These are phyloP conservation scores for Colletotrichum gloeosporioides DNA, from an alignment of 2,329 filamentous ascomycete genomes.

Conservation along the genomic window DNA sequence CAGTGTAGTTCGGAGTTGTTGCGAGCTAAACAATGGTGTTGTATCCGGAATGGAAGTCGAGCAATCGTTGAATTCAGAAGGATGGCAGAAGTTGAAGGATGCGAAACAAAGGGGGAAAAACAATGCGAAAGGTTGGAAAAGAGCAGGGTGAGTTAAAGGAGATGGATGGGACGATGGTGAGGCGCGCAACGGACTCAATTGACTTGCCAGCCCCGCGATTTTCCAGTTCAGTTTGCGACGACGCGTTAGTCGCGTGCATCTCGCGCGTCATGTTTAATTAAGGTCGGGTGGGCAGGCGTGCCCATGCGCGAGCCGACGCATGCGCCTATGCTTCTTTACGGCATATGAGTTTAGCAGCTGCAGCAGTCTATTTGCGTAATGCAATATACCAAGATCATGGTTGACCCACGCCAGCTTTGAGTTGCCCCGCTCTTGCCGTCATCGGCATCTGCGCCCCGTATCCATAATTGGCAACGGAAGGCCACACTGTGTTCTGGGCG, in stretches of 20 bases:
- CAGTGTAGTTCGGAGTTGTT: neutral
- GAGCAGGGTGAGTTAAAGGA: neutral
- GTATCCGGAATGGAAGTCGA: neutral
- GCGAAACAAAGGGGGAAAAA: neutral
- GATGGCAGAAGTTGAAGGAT: neutral
- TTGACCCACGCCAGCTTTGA: neutral
- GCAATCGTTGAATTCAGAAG: neutral
- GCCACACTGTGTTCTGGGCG: neutral
- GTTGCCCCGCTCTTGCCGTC: neutral
- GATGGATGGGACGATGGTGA: neutral
- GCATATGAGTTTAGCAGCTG: neutral
- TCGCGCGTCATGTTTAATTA: neutral
- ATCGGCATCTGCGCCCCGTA: neutral
- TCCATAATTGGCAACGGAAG: neutral
- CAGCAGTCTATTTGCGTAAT: neutral
- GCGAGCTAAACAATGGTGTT: neutral
- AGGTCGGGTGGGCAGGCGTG: neutral
- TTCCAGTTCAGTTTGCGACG: slow-evolving; percentile 10
- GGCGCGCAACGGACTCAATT: neutral
- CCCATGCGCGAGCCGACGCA: neutral
- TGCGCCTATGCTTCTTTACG: neutral
- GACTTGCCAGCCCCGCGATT: slow-evolving; percentile 32
- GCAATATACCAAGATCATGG: neutral
- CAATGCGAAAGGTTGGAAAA: neutral
- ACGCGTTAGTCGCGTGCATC: neutral